These are phyloP conservation scores for Chlamydomonas reinhardtii DNA, from an alignment of 163 green algal genomes.

Conservation along the genomic window DNA sequence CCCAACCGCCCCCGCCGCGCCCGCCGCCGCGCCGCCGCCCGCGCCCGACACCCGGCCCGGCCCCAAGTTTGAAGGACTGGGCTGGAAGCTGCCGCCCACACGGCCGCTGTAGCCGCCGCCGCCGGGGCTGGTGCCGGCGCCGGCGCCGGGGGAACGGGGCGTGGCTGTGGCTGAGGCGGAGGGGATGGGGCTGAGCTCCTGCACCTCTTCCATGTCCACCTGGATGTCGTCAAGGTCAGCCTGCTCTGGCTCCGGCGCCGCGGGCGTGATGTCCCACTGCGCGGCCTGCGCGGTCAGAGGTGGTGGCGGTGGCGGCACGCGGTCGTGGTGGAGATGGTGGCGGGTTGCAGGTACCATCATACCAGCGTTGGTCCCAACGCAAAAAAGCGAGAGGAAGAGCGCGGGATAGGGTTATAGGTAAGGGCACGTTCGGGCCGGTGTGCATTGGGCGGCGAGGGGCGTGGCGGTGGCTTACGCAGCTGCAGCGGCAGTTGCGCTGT, in stretches of 20 bases:
- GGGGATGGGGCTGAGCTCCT: conserved; percentile 44
- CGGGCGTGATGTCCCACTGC: conserved; percentile 3
- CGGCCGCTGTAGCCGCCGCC: neutral
- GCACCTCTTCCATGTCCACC: conserved; percentile 43
- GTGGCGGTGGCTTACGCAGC: too few relatives aligned
- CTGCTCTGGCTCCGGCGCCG: neutral
- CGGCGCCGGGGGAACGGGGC: neutral
- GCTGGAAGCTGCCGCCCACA: neutral
- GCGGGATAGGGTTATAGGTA: too few relatives aligned
- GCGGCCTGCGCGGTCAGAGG: neutral
- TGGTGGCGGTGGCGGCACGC: neutral
- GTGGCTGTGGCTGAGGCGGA: neutral
- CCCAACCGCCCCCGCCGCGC: neutral
- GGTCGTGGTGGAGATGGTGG: neutral
- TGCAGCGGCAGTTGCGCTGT: too few relatives aligned
- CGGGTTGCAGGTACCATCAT: too few relatives aligned
- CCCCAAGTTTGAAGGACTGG: conserved; percentile 18
- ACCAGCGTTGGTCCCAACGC: too few relatives aligned
- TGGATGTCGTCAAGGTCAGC: conserved; percentile 32
- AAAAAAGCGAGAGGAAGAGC: too few relatives aligned
- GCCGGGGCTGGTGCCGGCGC: neutral
- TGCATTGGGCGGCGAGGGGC: too few relatives aligned
- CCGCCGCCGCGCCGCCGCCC: neutral
- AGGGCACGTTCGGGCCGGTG: too few relatives aligned
- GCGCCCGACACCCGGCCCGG: neutral